Conservation (phyloP, 805 yeast genomes). For the Lachancea fermentati region DNA sequence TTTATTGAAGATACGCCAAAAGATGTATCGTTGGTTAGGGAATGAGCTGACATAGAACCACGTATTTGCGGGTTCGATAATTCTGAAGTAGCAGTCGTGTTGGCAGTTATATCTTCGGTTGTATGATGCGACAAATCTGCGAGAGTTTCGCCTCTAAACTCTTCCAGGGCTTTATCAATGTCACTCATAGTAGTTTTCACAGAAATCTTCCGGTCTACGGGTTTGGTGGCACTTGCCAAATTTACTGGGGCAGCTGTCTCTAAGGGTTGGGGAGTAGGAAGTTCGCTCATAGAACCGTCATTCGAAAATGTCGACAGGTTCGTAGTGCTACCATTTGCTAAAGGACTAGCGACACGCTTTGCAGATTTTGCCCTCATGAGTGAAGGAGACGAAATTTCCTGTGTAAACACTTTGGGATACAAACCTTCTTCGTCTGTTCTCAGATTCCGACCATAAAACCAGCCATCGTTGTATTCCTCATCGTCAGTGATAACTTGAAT, state of each 20-base stretch:
- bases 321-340: conserved; percentile 17
- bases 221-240: conserved; percentile 1
- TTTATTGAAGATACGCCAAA: conserved; percentile 11
- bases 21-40: conserved; percentile 15
- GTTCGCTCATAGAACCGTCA: conserved; percentile 20
- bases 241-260: conserved; percentile 21
- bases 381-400: conserved; percentile 40
- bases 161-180: conserved; percentile 67
- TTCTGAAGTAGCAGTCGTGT: conserved; percentile 6
- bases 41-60: conserved; percentile 11
- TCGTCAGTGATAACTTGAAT: conserved; percentile 90
- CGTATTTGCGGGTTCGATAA: conserved; percentile 6
- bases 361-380: conserved; percentile 52
- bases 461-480: conserved; percentile 89
- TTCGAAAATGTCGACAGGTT: conserved; percentile 15
- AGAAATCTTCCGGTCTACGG: conserved; percentile 32
- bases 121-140: conserved; percentile 2
- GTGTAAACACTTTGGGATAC: conserved; percentile 87
- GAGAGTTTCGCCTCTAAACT: conserved; percentile 39
- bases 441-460: conserved; percentile 88
- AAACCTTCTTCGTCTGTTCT: conserved; percentile 72
- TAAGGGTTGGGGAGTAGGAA: conserved; percentile 25
- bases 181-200: conserved; percentile 57
- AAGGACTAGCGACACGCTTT: conserved; percentile 40
- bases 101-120: conserved; percentile 1